A percentile compares a stretch with the other conserved stretches of the same genome.
These are phyloP conservation scores for Phoma sp. DNA, from an alignment of 2,329 filamentous ascomycete genomes.

Conservation along the genomic window DNA sequence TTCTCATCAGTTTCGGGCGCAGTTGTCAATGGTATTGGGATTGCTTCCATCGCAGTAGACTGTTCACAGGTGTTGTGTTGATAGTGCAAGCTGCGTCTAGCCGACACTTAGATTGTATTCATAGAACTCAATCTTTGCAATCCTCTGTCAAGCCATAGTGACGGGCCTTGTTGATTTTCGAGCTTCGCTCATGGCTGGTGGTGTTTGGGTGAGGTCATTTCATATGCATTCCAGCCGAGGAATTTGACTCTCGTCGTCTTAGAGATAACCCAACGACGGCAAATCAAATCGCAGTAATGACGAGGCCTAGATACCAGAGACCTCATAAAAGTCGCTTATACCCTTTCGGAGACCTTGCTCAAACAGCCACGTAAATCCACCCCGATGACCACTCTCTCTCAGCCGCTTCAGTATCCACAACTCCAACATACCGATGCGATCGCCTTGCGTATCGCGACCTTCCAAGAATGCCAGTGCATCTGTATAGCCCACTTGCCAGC, in stretches of 20 bases:
- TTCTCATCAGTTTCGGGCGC: not conserved
- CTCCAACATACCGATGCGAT: conserved; percentile 63
- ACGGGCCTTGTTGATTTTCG: conserved; percentile 11
- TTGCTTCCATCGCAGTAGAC: conserved; percentile 2
- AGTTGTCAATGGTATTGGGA: not conserved
- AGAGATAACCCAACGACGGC: conserved; percentile 3
- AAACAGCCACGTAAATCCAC: conserved; percentile 58
- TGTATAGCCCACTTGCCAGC: conserved; percentile 62
- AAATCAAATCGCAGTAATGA: not conserved
- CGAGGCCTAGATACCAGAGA: conserved; percentile 25
- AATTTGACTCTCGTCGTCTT: conserved; percentile 11
- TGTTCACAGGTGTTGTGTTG: not conserved
- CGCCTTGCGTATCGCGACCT: conserved; percentile 47
- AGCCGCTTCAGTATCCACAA: conserved; percentile 65
- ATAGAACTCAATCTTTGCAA: not conserved
- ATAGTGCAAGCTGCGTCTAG: not conserved
- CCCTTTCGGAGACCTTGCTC: conserved; percentile 58
- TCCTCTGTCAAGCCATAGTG: conserved; percentile 2
- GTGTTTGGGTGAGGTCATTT: conserved; percentile 3
- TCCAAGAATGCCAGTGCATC: conserved; percentile 61
- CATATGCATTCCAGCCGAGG: conserved; percentile 9
- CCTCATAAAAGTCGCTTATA: conserved; percentile 48
- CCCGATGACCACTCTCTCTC: conserved; percentile 56
- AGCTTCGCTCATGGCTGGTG: conserved; percentile 1
- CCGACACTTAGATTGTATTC: not conserved